Percentiles rank a stretch among this genome's conserved stretches.
These are phyloP conservation scores for Vitrella brassicaformis DNA, from an alignment of 73 alveolate species.

Conservation along the genomic window DNA sequence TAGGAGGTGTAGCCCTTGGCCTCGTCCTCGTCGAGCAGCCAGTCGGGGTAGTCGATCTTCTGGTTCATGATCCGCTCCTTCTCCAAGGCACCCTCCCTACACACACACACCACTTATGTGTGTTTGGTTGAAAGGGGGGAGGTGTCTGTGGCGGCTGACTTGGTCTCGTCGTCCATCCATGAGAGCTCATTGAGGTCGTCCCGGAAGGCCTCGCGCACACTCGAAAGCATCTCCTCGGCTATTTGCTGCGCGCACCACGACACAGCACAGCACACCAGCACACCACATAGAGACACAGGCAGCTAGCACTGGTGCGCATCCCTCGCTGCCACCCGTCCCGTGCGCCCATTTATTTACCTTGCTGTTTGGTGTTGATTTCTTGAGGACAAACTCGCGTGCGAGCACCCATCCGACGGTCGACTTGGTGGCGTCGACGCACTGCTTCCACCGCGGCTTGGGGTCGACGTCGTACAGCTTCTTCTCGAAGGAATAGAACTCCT, in stretches of 20 bases:
- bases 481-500: too few species aligned
- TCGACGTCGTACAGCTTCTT: background rate
- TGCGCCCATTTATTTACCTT: too few species aligned
- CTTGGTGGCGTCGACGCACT: background rate
- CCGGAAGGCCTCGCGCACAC: background rate
- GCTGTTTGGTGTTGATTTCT: too few species aligned
- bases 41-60: background rate
- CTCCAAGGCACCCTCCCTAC: background rate
- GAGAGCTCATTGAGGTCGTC: background rate
- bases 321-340: too few species aligned
- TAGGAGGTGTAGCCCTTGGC: too few species aligned
- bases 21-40: background rate
- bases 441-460: background rate
- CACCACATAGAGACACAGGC: background rate
- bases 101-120: background rate
- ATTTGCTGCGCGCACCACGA: background rate
- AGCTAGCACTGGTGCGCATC: too few species aligned
- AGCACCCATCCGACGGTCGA: too few species aligned
- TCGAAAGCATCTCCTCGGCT: background rate
- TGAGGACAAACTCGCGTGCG: too few species aligned
- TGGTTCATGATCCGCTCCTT: background rate
- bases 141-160: background rate
- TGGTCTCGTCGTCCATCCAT: background rate
- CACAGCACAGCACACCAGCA: background rate
- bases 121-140: background rate